Evolutionary conservation across 2,329 filamentous ascomycete species (phyloP).

Genomic region (Cladosporium colombiae): DNA sequence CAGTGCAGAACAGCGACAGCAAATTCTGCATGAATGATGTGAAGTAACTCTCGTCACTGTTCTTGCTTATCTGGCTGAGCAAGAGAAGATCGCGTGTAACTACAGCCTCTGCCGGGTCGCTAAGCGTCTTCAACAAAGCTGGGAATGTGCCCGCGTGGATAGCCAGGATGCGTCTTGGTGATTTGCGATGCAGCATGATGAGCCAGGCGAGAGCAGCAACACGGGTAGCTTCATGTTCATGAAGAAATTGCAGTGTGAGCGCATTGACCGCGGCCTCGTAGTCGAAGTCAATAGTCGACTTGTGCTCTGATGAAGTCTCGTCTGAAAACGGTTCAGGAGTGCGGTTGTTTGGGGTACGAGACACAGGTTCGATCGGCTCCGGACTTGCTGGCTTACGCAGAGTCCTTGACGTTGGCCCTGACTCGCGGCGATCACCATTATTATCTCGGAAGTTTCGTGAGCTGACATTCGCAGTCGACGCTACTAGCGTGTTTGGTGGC

Average conservation of each 20-base stretch:
- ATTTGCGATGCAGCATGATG: constrained; percentile 96
- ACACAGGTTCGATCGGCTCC: constrained; percentile 26
- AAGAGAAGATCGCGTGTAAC: constrained; percentile 93
- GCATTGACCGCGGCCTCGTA: constrained; percentile 94
- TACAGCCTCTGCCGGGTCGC: constrained; percentile 91
- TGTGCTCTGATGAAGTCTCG: constrained; percentile 30
- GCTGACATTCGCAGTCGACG: neutral
- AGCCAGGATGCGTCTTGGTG: constrained; percentile 80
- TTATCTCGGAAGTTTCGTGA: neutral
- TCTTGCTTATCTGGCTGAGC: constrained; percentile 91
- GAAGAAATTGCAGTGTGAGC: constrained; percentile 87
- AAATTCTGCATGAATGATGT: constrained; percentile 98
- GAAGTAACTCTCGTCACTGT: constrained; percentile 97
- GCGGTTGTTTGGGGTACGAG: constrained; percentile 30
- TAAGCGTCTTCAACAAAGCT: constrained; percentile 90
- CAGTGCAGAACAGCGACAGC: constrained; percentile 91
- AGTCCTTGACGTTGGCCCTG: constrained; percentile 17
- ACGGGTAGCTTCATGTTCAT: constrained; percentile 93
- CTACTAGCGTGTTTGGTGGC: constrained; percentile 8
- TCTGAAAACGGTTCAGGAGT: constrained; percentile 33
- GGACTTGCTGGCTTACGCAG: constrained; percentile 29
- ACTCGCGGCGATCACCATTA: constrained; percentile 19
- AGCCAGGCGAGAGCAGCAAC: constrained; percentile 94
- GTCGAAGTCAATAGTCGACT: constrained; percentile 74
- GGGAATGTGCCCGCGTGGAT: constrained; percentile 98